phyloP scores from a whole-genome alignment of 108 stramenopile species.

The Thalassiosira profunda region DNA sequence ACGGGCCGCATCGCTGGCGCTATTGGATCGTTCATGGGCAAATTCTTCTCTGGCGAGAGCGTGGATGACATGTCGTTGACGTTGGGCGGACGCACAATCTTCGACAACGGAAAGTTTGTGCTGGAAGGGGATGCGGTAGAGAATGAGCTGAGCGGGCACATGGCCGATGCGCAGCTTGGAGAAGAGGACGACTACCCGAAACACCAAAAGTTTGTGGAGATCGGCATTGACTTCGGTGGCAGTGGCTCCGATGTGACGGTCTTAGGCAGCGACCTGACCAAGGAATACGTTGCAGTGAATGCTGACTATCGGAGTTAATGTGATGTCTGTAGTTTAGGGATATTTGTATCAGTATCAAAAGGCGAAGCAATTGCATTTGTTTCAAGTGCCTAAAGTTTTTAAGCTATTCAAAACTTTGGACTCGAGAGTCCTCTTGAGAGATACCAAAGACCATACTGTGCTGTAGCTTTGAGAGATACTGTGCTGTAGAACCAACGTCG shows the following conservation, averaged over 20 bases:
- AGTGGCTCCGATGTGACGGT: conserved; percentile 67
- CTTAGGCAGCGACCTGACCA: conserved; percentile 94
- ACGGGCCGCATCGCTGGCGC: conserved; percentile 97
- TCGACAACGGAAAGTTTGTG: conserved; percentile 90
- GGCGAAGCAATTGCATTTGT: no score
- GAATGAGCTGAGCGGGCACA: conserved; percentile 86
- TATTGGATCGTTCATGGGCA: conserved; percentile 94
- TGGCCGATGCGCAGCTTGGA: conserved; percentile 86
- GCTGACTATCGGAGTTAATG: conserved; percentile 96
- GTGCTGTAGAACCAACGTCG: no score
- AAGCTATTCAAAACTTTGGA: no score
- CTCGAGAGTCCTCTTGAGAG: no score
- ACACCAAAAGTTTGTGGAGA: conserved; percentile 93
- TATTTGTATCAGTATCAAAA: no score
- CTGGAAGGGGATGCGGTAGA: conserved; percentile 94
- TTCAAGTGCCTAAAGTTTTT: no score
- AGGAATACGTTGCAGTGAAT: conserved; percentile 96
- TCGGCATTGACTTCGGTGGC: conserved; percentile 78
- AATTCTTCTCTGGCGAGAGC: conserved; percentile 70
- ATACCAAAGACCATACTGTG: no score
- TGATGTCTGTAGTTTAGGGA: no score
- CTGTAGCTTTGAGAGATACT: no score
- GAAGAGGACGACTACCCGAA: conserved; percentile 85
- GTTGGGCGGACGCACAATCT: conserved; percentile 92
- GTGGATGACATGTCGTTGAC: conserved; percentile 71